Evolutionary conservation across 2,329 filamentous ascomycete genomes (phyloP).

Genomic region (Hymenoscyphus albidus): DNA sequence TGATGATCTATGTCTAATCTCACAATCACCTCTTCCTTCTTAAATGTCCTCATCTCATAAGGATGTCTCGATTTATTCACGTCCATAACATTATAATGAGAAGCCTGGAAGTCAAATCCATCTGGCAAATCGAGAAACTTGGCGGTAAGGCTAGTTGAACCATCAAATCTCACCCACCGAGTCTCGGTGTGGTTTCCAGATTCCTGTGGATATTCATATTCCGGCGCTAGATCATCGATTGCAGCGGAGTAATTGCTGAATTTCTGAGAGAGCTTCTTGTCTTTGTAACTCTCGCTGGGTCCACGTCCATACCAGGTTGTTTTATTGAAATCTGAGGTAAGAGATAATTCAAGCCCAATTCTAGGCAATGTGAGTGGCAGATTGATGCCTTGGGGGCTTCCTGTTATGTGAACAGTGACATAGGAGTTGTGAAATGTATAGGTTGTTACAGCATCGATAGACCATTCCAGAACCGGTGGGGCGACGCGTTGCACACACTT

Average conservation of each 20-base stretch:
- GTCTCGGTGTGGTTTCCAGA: slow-evolving; percentile 60
- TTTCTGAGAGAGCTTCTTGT: slow-evolving; percentile 59
- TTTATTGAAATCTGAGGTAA: slow-evolving; percentile 44
- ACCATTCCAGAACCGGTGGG: slow-evolving; percentile 61
- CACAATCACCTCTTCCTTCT: slow-evolving; percentile 43
- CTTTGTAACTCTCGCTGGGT: slow-evolving; percentile 61
- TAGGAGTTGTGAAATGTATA: slow-evolving; percentile 50
- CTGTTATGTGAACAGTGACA: slow-evolving; percentile 45
- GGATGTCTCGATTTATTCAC: slow-evolving; percentile 60
- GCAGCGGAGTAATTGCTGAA: slow-evolving; percentile 49
- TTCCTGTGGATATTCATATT: slow-evolving; percentile 67
- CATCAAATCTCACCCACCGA: slow-evolving; percentile 48
- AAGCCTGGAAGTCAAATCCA: slow-evolving; percentile 47
- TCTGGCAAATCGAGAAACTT: slow-evolving; percentile 24
- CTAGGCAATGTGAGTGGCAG: slow-evolving; percentile 54
- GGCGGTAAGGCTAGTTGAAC: slow-evolving; percentile 3
- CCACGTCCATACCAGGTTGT: slow-evolving; percentile 65
- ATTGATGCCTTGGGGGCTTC: slow-evolving; percentile 45
- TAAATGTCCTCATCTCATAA: slow-evolving; percentile 52
- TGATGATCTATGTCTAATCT: slow-evolving; percentile 43
- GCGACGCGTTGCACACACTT: slow-evolving; percentile 43
- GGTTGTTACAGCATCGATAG: slow-evolving; percentile 44
- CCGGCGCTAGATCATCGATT: slow-evolving; percentile 50
- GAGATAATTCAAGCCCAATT: slow-evolving; percentile 55
- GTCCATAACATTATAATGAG: slow-evolving; percentile 48